Base-by-base conservation (phyloP, 2,329 filamentous ascomycete species). In the Fusarium bactridioides region DNA sequence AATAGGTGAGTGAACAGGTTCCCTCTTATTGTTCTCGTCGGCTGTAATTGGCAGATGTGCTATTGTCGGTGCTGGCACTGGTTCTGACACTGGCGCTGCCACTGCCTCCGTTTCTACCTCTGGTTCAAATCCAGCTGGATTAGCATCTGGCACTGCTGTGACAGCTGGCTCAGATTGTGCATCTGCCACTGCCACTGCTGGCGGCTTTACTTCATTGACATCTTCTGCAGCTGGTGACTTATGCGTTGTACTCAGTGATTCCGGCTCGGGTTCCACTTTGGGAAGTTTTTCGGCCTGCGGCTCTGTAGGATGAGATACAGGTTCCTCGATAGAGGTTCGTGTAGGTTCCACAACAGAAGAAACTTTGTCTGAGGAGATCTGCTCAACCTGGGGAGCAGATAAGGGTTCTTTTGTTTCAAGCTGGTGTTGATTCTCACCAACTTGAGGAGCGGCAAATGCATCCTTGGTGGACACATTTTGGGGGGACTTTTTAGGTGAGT, bases 261-360 rank as follows among this genome's bases (percentile, higher is more conserved):
- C 64, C 10, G 48, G 51, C 29, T 63, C 63, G 33, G 74, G 66
- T 66, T 77, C 64, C 73, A 70, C 59, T 61, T 75, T 76, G 35
- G 70, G 59, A 63, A 71, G 61, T 57, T 68, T 47, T 56, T 68
- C 48, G 55, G 57, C 40, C 31, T 66, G 74, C 45, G 67, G 70
- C 61, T 74, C 72, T 63, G 72, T 58, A 73, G 72, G 51, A 21
- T 70, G 61, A 53, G 64, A 60, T 57, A 66, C 58, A 50, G 54
- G 44, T 55, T 70, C 61, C 61, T 74, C 63, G 41, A 61, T 53
- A 64, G 59, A 69, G 65, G 61, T 53, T 53, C 65, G 56, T 64
- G 61, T 54, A 70, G 67, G 61, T 65, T 76, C 63, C 44, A 62
- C 63, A 54, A 33, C 55, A 56, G 64, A 53, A 63, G 68, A 47